These are phyloP conservation scores for Lactarius evosmus DNA, from an alignment of 768 basidiomycete species.

Conservation along the genomic window DNA sequence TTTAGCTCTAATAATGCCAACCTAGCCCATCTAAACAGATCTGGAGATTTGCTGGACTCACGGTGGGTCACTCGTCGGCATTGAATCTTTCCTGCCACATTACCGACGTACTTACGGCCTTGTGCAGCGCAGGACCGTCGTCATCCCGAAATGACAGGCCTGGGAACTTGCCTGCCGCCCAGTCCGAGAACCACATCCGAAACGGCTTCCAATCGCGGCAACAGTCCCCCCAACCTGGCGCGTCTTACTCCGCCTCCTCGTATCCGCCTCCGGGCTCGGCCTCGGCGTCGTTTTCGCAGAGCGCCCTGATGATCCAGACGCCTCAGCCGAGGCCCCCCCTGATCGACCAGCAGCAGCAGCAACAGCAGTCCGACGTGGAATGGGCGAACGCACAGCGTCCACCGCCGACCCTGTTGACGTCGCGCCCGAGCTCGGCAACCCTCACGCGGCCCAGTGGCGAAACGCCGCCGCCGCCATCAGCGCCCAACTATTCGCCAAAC, in stretches of 20 bases:
- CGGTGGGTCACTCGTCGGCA: constrained; percentile 14
- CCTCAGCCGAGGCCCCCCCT: constrained; percentile 33
- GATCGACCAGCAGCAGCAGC: constrained; percentile 19
- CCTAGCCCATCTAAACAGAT: constrained; percentile 24
- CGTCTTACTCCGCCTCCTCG: constrained; percentile 11
- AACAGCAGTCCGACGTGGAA: constrained; percentile 17
- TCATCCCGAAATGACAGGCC: constrained; percentile 17
- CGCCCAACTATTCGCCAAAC: constrained; percentile 16
- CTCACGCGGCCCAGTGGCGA: constrained; percentile 25
- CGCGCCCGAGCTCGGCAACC: constrained; percentile 23
- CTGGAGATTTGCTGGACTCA: constrained; percentile 23
- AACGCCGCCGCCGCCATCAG: constrained; percentile 15
- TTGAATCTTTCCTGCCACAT: background rate
- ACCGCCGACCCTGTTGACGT: constrained; percentile 8
- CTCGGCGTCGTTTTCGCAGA: constrained; percentile 44
- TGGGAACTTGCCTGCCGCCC: constrained; percentile 12
- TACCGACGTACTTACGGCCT: background rate
- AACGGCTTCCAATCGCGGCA: constrained; percentile 26
- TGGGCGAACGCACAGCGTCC: constrained; percentile 25
- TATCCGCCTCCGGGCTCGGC: constrained; percentile 31
- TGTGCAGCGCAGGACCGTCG: constrained; percentile 5
- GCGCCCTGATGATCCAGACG: constrained; percentile 43
- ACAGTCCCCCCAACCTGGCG: constrained; percentile 24
- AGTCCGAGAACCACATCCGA: constrained; percentile 24
- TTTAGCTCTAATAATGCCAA: constrained; percentile 39